These are phyloP conservation scores for Spiromastix sp. DNA, from an alignment of 2,329 filamentous ascomycete species.

Conservation along the genomic window DNA sequence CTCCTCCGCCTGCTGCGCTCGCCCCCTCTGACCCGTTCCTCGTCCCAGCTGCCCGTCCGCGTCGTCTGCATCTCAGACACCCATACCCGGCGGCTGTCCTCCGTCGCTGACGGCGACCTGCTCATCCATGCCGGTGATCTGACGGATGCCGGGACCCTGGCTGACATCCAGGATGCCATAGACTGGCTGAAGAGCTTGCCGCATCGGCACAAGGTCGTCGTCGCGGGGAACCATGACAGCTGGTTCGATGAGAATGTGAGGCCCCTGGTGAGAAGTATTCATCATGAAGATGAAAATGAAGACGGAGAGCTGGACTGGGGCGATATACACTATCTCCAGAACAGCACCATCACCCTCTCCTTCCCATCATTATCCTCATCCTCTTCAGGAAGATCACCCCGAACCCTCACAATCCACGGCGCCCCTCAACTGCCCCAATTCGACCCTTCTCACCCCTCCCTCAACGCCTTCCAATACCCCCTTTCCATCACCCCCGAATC, in stretches of 20 bases:
- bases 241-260: constrained; percentile 60
- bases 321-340: constrained; percentile 65
- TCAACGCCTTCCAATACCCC: constrained; percentile 70
- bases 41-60: constrained; percentile 48
- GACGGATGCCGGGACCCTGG: constrained; percentile 58
- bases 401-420: constrained; percentile 64
- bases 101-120: constrained; percentile 61
- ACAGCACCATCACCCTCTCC: constrained; percentile 51
- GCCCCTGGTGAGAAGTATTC: neutral
- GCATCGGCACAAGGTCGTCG: constrained; percentile 68
- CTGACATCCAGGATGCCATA: constrained; percentile 69
- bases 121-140: constrained; percentile 87
- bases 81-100: constrained; percentile 48
- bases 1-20: constrained; percentile 59
- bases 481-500: constrained; percentile 19
- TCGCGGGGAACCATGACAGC: constrained; percentile 82
- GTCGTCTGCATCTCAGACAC: constrained; percentile 89
- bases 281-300: constrained; percentile 29
- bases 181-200: constrained; percentile 70
- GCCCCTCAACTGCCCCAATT: constrained; percentile 62
- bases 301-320: constrained; percentile 53
- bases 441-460: constrained; percentile 52
- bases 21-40: constrained; percentile 48
- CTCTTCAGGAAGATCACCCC: constrained; percentile 49
- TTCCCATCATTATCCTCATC: constrained; percentile 40